Evolutionary conservation across 1,284 basidiomycete species (phyloP).

Genomic region (Athelia psychrophila): DNA sequence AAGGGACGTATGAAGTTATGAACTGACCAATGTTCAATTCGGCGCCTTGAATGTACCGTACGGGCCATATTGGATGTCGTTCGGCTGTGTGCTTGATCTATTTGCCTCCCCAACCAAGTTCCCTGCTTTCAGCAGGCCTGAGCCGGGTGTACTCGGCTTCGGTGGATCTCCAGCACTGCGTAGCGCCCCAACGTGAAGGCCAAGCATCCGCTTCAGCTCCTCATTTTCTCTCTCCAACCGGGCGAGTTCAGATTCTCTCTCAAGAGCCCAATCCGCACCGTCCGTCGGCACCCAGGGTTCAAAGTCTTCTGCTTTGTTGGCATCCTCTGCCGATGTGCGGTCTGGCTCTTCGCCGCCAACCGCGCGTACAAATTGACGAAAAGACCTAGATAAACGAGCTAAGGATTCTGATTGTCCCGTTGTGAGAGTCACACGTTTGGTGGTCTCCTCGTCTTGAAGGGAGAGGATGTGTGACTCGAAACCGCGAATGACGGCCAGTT

Average conservation of each 20-base stretch:
- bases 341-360: slow-evolving; percentile 68
- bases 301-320: slow-evolving; percentile 12
- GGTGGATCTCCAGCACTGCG: no score
- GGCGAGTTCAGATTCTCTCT: slow-evolving; percentile 84
- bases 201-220: slow-evolving; percentile 70
- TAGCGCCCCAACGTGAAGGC: slow-evolving; percentile 12
- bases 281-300: slow-evolving; percentile 31
- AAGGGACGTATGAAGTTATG: no score
- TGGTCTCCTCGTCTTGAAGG: slow-evolving; percentile 72
- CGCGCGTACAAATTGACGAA: slow-evolving; percentile 73
- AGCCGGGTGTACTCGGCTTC: no score
- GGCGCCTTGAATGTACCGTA: no score
- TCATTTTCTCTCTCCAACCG: slow-evolving; percentile 86
- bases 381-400: slow-evolving; percentile 66
- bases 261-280: slow-evolving; percentile 71
- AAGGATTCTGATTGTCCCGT: slow-evolving; percentile 71
- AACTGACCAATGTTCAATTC: no score
- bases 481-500: slow-evolving; percentile 87
- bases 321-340: slow-evolving; percentile 11
- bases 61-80: no score
- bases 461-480: slow-evolving; percentile 85
- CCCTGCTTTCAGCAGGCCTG: no score
- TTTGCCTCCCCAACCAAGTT: no score
- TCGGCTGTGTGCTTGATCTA: no score
- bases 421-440: slow-evolving; percentile 56